Base-by-base conservation (phyloP, 2,329 filamentous ascomycete genomes). In the Hypoxylon sp. region DNA sequence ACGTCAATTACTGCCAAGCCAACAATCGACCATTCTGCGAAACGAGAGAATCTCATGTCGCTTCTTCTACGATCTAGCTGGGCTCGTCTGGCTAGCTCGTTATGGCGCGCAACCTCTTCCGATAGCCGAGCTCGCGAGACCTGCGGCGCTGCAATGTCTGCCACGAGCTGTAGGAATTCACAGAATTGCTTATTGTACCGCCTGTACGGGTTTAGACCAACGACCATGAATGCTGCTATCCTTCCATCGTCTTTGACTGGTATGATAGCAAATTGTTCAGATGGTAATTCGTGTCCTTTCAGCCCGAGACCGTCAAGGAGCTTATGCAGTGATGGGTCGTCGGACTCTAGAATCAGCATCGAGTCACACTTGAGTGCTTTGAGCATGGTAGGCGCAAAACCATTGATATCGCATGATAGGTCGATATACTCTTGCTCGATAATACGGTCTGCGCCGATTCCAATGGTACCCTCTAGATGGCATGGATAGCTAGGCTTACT, bases 21-120 rank as follows among this genome's bases (percentile, higher is more conserved):
- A n/a, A 74, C 71, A 3, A 73, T 70, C 1, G 74, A 76, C 37
- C 75, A 70, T 37, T 74, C 73, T 0, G 75, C 74, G 37, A 76
- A 76, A 2, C 68, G 71, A n/a, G 62, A 69, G 35, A 76, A 75
- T 33, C 71, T 71, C 59, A 64, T 64, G 42, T 76, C 73, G 55
- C 73, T 76, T 53, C 69, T 67, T 47, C 71, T 65, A 10, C 74
- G 72, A 24, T 74, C 68, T 10, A 71, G 35, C 5, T 68, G 67
- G 1, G 74, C 74, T 17, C 71, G 67, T 42, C 66, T 70, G 1
- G 73, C 73, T 13, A 75, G 44, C 47, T 76, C 72, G 2, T 74
- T 71, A n/a, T 74, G 67, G 1, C 67, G 66, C 1, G 62, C 52
- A 10, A 75, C 74, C 55, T 76, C 75, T 46, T 73, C 70, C 13